Percentiles rank a stretch among this genome's conserved stretches.
Evolutionary conservation across 2,329 filamentous ascomycete genomes (phyloP).

Genomic region (Cladobotryum protrusum): DNA sequence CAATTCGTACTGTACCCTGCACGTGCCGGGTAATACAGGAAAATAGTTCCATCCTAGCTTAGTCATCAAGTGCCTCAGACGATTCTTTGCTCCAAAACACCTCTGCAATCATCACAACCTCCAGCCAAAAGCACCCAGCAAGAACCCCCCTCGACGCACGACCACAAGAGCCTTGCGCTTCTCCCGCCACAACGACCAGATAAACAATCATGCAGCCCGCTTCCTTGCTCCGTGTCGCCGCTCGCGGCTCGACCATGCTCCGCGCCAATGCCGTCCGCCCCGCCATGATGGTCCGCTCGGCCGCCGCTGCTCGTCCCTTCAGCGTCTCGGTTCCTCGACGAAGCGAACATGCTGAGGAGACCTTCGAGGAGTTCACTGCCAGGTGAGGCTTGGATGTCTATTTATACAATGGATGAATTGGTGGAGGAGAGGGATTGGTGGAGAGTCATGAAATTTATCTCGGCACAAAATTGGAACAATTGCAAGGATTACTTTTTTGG

Average conservation of each 20-base stretch:
- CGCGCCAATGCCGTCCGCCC: slow-evolving; percentile 56
- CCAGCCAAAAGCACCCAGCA: slow-evolving; percentile 16
- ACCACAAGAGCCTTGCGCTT: slow-evolving; percentile 7
- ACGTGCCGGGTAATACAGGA: slow-evolving; percentile 19
- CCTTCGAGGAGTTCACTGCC: slow-evolving; percentile 96
- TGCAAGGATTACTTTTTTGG: not conserved
- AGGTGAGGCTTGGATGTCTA: slow-evolving; percentile 58
- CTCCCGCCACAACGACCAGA: not conserved
- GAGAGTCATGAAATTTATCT: not conserved
- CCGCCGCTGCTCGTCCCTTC: slow-evolving; percentile 49
- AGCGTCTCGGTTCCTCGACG: slow-evolving; percentile 55
- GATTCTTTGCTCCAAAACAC: slow-evolving; percentile 25
- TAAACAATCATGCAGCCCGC: slow-evolving; percentile 53
- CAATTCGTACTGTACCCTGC: slow-evolving; percentile 25
- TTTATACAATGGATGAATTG: not conserved
- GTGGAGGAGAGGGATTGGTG: not conserved
- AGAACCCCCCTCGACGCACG: slow-evolving; percentile 16
- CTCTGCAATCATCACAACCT: slow-evolving; percentile 25
- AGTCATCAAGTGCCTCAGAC: slow-evolving; percentile 26
- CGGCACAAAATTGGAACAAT: no score
- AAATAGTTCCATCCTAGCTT: slow-evolving; percentile 19
- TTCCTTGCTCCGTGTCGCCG: slow-evolving; percentile 63
- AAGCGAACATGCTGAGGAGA: slow-evolving; percentile 79
- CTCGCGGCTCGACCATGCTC: slow-evolving; percentile 60
- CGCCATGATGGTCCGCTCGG: slow-evolving; percentile 50